These are phyloP conservation scores for Mortierella sp. DNA, from an alignment of 371 early-diverging fungal species.

Conservation along the genomic window DNA sequence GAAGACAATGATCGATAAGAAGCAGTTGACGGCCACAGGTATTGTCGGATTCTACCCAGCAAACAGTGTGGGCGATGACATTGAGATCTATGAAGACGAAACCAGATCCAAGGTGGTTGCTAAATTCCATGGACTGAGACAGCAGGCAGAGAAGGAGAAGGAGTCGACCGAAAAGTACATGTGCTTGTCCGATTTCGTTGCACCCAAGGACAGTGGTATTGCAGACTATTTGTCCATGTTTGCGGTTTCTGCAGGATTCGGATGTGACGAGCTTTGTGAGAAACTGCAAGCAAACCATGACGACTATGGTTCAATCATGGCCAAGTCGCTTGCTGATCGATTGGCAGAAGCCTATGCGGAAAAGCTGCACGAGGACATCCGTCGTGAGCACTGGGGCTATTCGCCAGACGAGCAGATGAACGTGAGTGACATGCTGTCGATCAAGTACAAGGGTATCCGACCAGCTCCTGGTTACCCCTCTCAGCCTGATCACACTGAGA, in stretches of 20 bases:
- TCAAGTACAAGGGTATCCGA: conserved; percentile 93
- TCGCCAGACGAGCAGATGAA: conserved; percentile 77
- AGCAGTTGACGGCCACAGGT: conserved; percentile 75
- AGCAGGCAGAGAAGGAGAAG: conserved; percentile 74
- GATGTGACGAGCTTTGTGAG: conserved; percentile 82
- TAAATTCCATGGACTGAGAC: conserved; percentile 84
- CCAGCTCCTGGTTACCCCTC: conserved; percentile 93
- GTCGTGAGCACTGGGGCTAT: conserved; percentile 90
- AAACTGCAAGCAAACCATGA: conserved; percentile 81
- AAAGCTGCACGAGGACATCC: conserved; percentile 85
- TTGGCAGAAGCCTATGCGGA: conserved; percentile 94
- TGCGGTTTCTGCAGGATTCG: conserved; percentile 91
- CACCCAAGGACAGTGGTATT: conserved; percentile 78
- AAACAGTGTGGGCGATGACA: conserved; percentile 89
- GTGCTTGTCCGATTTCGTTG: conserved; percentile 91
- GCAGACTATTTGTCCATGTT: conserved; percentile 90
- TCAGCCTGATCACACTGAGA: conserved; percentile 93
- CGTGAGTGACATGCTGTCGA: conserved; percentile 82
- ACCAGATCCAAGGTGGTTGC: conserved; percentile 67
- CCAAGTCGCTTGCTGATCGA: conserved; percentile 93
- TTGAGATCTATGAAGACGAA: conserved; percentile 80
- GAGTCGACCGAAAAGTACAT: conserved; percentile 84
- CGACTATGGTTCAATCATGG: conserved; percentile 92
- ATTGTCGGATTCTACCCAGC: conserved; percentile 91
- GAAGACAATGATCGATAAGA: conserved; percentile 76